phyloP scores from a whole-genome alignment of 2,329 filamentous ascomycete species.

The Pseudofabraea citricarpa region DNA sequence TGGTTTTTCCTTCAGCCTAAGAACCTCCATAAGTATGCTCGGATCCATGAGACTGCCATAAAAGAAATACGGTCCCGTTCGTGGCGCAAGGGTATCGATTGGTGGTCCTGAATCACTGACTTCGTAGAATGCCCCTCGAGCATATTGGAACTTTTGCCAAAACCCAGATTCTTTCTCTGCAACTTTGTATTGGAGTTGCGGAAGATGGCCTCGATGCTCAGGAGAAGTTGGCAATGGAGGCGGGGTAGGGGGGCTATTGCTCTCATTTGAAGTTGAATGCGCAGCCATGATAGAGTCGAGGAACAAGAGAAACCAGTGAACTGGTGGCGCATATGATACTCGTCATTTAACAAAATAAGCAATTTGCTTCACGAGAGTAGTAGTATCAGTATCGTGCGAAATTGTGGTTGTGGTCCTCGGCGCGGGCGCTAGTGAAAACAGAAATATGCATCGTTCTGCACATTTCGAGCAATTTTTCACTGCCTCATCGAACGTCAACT shows the following conservation, averaged over 20 bases:
- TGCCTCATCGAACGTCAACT: too few species aligned
- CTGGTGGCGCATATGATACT: too few species aligned
- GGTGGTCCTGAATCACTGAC: neutral
- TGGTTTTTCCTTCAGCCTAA: neutral
- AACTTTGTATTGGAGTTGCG: neutral
- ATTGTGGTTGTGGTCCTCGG: too few species aligned
- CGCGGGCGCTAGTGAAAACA: too few species aligned
- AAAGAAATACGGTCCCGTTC: neutral
- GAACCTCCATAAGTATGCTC: neutral
- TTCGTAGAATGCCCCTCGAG: neutral
- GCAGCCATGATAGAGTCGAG: too few species aligned
- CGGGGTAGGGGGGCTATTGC: neutral
- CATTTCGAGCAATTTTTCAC: too few species aligned
- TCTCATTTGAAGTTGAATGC: neutral
- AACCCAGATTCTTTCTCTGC: slow-evolving; percentile 2
- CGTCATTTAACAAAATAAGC: too few species aligned
- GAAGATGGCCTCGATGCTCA: neutral
- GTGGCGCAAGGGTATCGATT: neutral
- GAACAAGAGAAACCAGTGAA: too few species aligned
- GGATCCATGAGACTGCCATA: neutral
- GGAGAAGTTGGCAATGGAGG: neutral
- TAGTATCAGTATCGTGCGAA: too few species aligned
- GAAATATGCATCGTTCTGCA: too few species aligned
- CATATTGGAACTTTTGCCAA: slow-evolving; percentile 1
- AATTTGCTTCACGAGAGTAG: too few species aligned